Evolutionary conservation across 768 basidiomycete species (phyloP), one percentile per base, ranked within the genome.

Genomic region (Boletus rubropictus): DNA sequence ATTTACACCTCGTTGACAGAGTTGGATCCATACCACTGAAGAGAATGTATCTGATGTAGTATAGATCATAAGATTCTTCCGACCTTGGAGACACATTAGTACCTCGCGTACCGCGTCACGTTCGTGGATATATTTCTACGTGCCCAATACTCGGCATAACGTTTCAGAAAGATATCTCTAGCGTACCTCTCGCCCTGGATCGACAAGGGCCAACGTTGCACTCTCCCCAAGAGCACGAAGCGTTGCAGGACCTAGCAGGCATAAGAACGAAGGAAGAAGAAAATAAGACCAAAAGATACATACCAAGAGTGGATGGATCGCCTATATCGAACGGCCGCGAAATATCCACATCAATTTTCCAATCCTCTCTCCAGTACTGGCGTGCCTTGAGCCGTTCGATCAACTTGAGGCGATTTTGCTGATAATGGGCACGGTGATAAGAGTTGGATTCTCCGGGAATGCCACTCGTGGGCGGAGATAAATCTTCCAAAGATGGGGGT

Each of bases 321-420:
- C 80, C 79, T 17, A 89, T 63, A 57, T 83, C 68, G 56, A 90
- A 88, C 4, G 65, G 66, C 18, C 67, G 65, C 14, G 59, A 61
- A 11, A 70, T 46, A 52, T 72, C 61, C 20, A 68, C 68, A 53
- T 78, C 75, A 1, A 72, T 72, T 42, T 68, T 69, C 84, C 84
- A 88, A 21, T 77, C 80, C 2, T 75, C 66, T 52, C 77, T 74
- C 89, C 89, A 91, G 57, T 89, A 89, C 54, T 91, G 89, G 42
- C 68, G 72, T 4, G 69, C 63, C 52, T 76, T 76, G 21, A 91
- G 63, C 7, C 72, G 73, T 59, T 89, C 86, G n/a, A 86, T 71
- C 34, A 73, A 70, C 45, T 71, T 69, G n/a, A 78, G 66, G 59
- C 78, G 72, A 36, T 20, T 52, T 12, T 34, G 33, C 14, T 49